Evolutionary conservation across 176 grass and related monocot species (phyloP), one percentile per base, ranked within the genome.

Genomic region (Rhynchospora tenuis): DNA sequence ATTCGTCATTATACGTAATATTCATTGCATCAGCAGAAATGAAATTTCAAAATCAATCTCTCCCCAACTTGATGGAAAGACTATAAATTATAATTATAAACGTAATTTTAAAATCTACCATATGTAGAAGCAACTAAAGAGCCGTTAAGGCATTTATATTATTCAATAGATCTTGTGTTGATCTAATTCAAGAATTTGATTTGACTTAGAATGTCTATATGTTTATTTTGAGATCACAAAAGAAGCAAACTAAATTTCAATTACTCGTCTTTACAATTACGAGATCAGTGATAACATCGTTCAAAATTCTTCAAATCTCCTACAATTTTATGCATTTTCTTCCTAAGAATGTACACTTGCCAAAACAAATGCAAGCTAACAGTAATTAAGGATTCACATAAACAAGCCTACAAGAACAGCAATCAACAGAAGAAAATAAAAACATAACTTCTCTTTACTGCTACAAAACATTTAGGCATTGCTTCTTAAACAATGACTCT

Each of bases 341-440:
- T 46, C 45, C 80, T 82, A 82, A 67, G 19, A 68, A 82, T 82
- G 20, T 82, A 82, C 80, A 82, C 23, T 82, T 52, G 61, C 80
- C 59, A 52, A 38, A 82, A 54, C 77, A 50, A 82, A 82, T 50
- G 80, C 44, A 82, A 52, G 45, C 5, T 20, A 54, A 75, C 14
- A 75, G 29, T 11, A 51, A 68, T 50, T 48, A 82, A 71, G 42
- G 79, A 81, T 64, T 31, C 20, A 23, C 9, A 65, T 52, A 22
- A 46, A 64, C 19, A 81, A 81, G 13, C 29, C 38, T 47, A 44
- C 44, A 59, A 80, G 3, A 76, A 19, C 16, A 20, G 17, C 50
- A 55, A 31, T 31, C 26, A 77, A 77, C 73, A 56, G 26, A 82
- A 75, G 3, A 44, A 52, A 82, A 62, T 12, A 67, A 52, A 5